phyloP scores from a whole-genome alignment of 2,329 filamentous ascomycete species.

The Phialocephala sp. region DNA sequence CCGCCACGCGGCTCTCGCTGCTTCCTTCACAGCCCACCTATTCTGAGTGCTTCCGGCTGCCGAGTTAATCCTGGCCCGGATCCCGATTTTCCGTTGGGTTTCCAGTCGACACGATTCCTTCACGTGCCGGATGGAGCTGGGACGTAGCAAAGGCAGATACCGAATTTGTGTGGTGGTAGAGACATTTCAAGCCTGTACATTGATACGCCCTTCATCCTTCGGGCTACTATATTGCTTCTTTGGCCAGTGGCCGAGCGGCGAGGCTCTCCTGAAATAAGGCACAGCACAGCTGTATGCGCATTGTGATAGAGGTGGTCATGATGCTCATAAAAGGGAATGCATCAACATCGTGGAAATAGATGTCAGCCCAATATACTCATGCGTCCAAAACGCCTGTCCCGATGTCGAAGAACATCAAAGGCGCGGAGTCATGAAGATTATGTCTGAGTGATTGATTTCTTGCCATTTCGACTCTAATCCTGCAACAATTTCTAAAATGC shows the following conservation, averaged over 20 bases:
- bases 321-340: neutral
- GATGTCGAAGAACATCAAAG: no score
- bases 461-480: no score
- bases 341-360: neutral
- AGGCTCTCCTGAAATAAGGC: neutral
- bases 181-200: neutral
- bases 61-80: constrained; percentile 2
- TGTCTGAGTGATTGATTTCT: no score
- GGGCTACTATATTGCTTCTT: neutral
- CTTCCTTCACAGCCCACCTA: constrained; percentile 10
- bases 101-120: neutral
- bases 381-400: no score
- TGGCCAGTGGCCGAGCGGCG: neutral
- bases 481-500: no score
- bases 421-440: no score
- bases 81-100: constrained; percentile 7
- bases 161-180: neutral
- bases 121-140: neutral
- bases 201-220: neutral
- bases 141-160: neutral
- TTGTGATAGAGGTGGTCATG: neutral
- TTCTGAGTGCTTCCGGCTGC: neutral
- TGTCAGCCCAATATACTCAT: neutral
- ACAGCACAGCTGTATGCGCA: neutral
- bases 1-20: neutral